phyloP scores from a whole-genome alignment of 2,329 filamentous ascomycete genomes.

The Fusarium sp. region DNA sequence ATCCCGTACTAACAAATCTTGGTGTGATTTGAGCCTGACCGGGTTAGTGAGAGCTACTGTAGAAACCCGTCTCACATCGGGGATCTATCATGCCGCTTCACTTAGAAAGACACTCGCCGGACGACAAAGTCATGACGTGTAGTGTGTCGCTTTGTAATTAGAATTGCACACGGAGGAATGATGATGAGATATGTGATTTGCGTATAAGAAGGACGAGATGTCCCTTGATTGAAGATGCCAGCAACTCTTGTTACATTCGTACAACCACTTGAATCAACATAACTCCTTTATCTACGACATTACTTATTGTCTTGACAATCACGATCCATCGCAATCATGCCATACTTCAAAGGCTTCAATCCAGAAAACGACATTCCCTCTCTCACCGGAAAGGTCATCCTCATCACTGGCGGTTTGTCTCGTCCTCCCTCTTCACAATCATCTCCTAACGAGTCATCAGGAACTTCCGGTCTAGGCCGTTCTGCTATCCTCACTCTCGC shows the following conservation, averaged over 20 bases:
- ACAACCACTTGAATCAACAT: not conserved
- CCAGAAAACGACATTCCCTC: slow-evolving; percentile 57
- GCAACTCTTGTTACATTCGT: not conserved
- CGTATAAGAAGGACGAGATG: not conserved
- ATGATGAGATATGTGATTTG: not conserved
- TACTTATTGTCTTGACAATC: not conserved
- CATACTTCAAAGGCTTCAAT: slow-evolving; percentile 36
- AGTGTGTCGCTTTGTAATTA: slow-evolving; percentile 17
- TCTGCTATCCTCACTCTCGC: slow-evolving; percentile 43
- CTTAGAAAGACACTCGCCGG: not conserved
- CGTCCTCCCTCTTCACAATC: not conserved
- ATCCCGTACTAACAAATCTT: slow-evolving; percentile 19
- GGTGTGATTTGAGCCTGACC: fast-evolving
- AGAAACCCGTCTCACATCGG: slow-evolving; percentile 22
- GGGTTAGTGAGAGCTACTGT: not conserved
- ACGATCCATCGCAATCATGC: not conserved
- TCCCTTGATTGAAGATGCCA: not conserved
- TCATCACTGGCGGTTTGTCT: slow-evolving; percentile 60
- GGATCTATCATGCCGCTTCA: slow-evolving; percentile 26
- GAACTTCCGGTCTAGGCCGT: slow-evolving; percentile 49
- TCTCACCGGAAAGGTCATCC: slow-evolving; percentile 59
- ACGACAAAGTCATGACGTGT: slow-evolving; percentile 3
- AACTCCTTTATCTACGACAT: not conserved
- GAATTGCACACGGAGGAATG: not conserved
- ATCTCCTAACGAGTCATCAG: slow-evolving; percentile 36